A percentile compares a stretch with the other conserved stretches of the same genome.
Conservation (phyloP, 768 basidiomycete genomes). For the Suillus americanus region DNA sequence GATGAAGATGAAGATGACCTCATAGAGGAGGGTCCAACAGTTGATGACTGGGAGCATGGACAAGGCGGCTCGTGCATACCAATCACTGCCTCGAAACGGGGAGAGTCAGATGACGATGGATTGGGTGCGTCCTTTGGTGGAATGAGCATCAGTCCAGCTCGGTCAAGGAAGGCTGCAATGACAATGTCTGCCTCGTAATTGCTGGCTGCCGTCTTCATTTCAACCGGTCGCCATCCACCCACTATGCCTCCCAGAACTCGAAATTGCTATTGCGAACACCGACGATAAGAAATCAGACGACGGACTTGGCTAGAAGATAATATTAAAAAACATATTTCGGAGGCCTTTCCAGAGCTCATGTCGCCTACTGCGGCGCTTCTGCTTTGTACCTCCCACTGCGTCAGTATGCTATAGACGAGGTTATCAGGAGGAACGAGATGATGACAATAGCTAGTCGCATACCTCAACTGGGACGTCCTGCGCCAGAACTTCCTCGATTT, state of each 20-base stretch:
- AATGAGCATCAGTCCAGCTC: conserved; percentile 82
- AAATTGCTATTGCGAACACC: background rate
- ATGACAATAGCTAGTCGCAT: background rate
- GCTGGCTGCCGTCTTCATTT: background rate
- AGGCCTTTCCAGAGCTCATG: conserved; percentile 5
- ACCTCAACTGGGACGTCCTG: background rate
- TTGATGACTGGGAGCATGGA: conserved; percentile 18
- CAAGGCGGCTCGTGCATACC: conserved; percentile 22
- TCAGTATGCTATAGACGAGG: background rate
- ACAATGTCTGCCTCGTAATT: background rate
- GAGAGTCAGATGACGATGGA: conserved; percentile 41
- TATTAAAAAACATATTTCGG: conserved; percentile 2
- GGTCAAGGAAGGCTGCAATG: conserved; percentile 20
- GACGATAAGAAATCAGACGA: background rate
- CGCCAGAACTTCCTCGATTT: background rate
- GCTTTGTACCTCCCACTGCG: background rate
- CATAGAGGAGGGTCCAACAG: conserved; percentile 27
- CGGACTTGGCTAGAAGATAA: background rate
- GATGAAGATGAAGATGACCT: conserved; percentile 60
- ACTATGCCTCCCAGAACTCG: background rate
- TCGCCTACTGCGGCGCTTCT: conserved; percentile 3
- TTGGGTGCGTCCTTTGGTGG: conserved; percentile 70
- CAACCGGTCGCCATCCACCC: background rate
- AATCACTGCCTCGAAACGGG: conserved; percentile 17
- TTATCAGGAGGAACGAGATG: background rate